Evolutionary conservation across 176 grass and related monocot species (phyloP), one percentile per base, ranked within the genome.

Genomic region (Paspalum notatum): DNA sequence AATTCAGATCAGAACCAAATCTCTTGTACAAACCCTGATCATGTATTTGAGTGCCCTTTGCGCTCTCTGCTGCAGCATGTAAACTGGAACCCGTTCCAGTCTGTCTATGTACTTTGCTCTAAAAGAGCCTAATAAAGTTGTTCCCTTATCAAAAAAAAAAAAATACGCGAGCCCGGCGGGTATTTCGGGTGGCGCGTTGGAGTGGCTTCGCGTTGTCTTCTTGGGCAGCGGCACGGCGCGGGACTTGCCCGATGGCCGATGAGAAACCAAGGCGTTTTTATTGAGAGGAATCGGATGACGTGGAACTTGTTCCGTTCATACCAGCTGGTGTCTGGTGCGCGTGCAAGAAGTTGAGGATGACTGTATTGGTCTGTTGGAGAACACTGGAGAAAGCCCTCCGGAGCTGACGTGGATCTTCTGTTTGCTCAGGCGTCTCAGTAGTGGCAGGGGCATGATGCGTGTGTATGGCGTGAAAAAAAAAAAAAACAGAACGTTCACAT

Each of bases 351-450:
- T 21, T 56, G 3, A 32, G 32, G 32, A 32, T 3, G 32, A 32
- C 3, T 32, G 32, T 32, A 3, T 32, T 32, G 1, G 32, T 32
- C 32, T 32, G 32, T 32, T 32, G 32, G 32, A 32, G 32, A 32
- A 32, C 18, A 56, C 2, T 56, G 54, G 54, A 5, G 20, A n/a
- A 21, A 10, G 1, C n/a, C 91, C 22, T 97, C 89, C 5, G 66
- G 93, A 32, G 68, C 82, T 75, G 85, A 88, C 73, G 75, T 97
- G 78, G 79, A 91, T 38, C 91, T 66, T 72, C 87, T 94, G 32
- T 94, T 91, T 54, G 75, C 84, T 79, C 81, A 93, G 69, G 86
- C 84, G 17, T 80, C 81, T 24, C 93, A 93, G 78, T 86, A 89
- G 64, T 97, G 94, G 94, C 77, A 74, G 9, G 88, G 86, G 45